Evolutionary conservation across 1,139 yeast genomes (phyloP), one percentile per base, ranked within the genome.

Genomic region (Kodamaea fungicola): DNA sequence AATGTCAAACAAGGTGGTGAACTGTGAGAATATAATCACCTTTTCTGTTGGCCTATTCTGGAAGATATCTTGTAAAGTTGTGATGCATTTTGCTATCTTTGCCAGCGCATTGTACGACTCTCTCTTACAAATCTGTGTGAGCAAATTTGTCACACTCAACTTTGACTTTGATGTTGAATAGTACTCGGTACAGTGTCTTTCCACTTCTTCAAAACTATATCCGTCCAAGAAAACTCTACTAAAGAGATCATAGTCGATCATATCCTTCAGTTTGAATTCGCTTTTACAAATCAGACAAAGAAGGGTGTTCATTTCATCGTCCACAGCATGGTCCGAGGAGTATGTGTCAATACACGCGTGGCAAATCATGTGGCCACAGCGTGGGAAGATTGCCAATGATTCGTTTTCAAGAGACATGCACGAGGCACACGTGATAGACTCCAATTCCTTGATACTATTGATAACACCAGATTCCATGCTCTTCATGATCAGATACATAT

Each of bases 11-110:
- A 86, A 74, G 1, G 82, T 66, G 2, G 94, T 83, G 60, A 92
- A 92, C 49, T 88, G 96, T 1, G 96, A 84, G 52, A 92, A 92
- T 1, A 92, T 68, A 40, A 92, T 76, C 8, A 83, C 62, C 52
- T 85, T 84, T 42, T 83, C 92, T 30, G 64, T 74, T 0, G 77
- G 73, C 30, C 63, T 54, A 4, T 64, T 58, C 0, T 40, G 42
- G 31, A 66, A 55, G 12, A 83, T 74, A 3, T 67, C 58, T 21
- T 63, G 45, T 12, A 83, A 57, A 16, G 77, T 42, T 34, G 68
- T 66, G 32, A 81, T 43, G 31, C 80, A 67, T 42, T 71, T 69
- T 7, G 63, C 66, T 45, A 81, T 68, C 49, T 83, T 83, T 2
- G 82, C 78, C 2, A 85, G 80, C 4, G 69, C 61, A 12, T 58